These are phyloP conservation scores for Sextonia rubra DNA, from an alignment of 164 flowering plant species.

Conservation along the genomic window DNA sequence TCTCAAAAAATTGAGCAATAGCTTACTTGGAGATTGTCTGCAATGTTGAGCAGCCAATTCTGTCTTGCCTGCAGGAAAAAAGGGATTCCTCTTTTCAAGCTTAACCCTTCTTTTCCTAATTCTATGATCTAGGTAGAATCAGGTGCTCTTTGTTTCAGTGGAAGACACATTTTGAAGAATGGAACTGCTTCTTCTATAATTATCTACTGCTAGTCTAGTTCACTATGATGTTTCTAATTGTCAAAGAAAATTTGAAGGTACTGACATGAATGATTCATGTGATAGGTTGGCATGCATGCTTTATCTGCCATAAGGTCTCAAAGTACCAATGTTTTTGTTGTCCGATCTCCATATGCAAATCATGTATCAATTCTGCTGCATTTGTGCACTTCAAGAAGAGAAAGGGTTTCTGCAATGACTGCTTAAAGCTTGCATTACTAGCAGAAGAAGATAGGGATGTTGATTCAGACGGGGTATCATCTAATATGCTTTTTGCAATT, in stretches of 20 bases:
- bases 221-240: neutral
- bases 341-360: conserved; percentile 50
- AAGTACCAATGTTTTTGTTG: conserved; percentile 60
- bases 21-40: neutral
- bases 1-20: neutral
- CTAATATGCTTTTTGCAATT: neutral
- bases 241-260: neutral
- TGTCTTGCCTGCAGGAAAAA: neutral
- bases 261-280: conserved; percentile 8
- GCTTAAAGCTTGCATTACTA: conserved; percentile 52
- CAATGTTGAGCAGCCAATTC: neutral
- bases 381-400: conserved; percentile 44
- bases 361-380: conserved; percentile 33
- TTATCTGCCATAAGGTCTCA: conserved; percentile 43
- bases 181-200: neutral
- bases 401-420: conserved; percentile 57
- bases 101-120: neutral
- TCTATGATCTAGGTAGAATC: neutral
- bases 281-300: conserved; percentile 70
- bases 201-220: neutral
- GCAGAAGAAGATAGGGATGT: conserved; percentile 49
- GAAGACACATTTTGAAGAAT: neutral
- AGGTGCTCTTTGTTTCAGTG: neutral
- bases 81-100: neutral
- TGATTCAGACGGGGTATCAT: conserved; percentile 72